Conservation (phyloP, 768 basidiomycete species). For the Termitomyces sp. region DNA sequence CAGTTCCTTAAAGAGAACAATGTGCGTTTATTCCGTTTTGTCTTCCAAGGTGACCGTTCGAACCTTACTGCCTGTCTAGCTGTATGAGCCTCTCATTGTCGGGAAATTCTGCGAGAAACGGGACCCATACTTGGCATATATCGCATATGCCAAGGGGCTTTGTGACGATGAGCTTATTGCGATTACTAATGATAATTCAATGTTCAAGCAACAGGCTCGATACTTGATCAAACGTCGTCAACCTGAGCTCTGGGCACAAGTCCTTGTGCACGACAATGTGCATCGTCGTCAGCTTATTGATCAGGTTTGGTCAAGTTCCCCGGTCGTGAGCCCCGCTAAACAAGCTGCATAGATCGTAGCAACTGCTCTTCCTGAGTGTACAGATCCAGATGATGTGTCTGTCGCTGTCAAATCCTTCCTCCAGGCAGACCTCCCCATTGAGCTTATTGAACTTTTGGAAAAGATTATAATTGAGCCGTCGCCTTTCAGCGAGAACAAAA, state of each 20-base stretch:
- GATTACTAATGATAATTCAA: slow-evolving; percentile 98
- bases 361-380: slow-evolving; percentile 93
- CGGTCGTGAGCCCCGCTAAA: background rate
- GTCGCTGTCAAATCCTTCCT: slow-evolving; percentile 98
- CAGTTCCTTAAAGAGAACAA: slow-evolving; percentile 98
- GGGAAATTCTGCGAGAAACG: slow-evolving; percentile 99
- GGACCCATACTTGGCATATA: slow-evolving; percentile 97
- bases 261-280: slow-evolving; percentile 82
- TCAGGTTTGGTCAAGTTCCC: slow-evolving; percentile 45
- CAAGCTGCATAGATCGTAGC: slow-evolving; percentile 66
- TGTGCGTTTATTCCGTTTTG: slow-evolving; percentile 37
- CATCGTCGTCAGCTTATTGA: slow-evolving; percentile 93
- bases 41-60: background rate
- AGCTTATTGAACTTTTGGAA: slow-evolving; percentile 95
- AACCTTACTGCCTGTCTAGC: slow-evolving; percentile 31
- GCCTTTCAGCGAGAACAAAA: slow-evolving; percentile 96
- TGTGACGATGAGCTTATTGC: slow-evolving; percentile 96
- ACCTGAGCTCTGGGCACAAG: slow-evolving; percentile 94
- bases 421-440: slow-evolving; percentile 92
- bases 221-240: slow-evolving; percentile 96
- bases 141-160: slow-evolving; percentile 98
- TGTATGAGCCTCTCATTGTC: slow-evolving; percentile 95
- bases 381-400: slow-evolving; percentile 98
- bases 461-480: slow-evolving; percentile 98
- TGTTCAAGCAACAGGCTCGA: slow-evolving; percentile 99